Conservation (phyloP, 2,329 filamentous ascomycete species). For the Monilinia fructicola region DNA sequence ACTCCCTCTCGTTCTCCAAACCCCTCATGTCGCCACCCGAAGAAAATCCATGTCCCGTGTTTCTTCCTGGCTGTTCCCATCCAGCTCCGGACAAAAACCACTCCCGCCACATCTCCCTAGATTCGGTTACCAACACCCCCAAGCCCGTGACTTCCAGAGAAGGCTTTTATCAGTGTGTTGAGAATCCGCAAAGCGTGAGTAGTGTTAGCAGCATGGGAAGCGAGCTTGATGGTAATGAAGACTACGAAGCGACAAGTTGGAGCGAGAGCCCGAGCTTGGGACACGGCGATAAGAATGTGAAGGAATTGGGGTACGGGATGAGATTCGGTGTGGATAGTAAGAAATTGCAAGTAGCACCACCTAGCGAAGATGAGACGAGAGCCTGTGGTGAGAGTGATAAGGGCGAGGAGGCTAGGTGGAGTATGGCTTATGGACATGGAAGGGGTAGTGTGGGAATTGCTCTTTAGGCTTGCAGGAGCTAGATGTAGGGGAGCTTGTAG, state of each 20-base stretch:
- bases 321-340: slow-evolving; percentile 11
- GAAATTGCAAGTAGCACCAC: background rate
- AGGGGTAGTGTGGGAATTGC: slow-evolving; percentile 49
- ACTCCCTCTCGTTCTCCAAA: slow-evolving; percentile 56
- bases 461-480: slow-evolving; percentile 38
- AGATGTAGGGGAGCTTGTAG: background rate
- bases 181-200: slow-evolving; percentile 1
- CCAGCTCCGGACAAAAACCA: slow-evolving; percentile 30
- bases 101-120: slow-evolving; percentile 46
- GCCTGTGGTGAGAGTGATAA: slow-evolving; percentile 41
- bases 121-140: slow-evolving; percentile 56
- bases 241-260: slow-evolving; percentile 22
- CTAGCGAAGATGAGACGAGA: background rate
- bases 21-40: slow-evolving; percentile 54
- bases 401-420: slow-evolving; percentile 41
- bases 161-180: slow-evolving; percentile 59
- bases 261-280: slow-evolving; percentile 19
- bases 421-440: slow-evolving; percentile 34
- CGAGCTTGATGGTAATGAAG: slow-evolving; percentile 16
- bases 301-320: background rate
- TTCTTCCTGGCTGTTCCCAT: slow-evolving; percentile 57
- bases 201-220: slow-evolving; percentile 8
- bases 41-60: slow-evolving; percentile 66
- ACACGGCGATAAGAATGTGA: background rate
- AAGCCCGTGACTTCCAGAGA: slow-evolving; percentile 52